Base-by-base conservation (phyloP, 2,329 filamentous ascomycete genomes). In the Huntiella omanensis region DNA sequence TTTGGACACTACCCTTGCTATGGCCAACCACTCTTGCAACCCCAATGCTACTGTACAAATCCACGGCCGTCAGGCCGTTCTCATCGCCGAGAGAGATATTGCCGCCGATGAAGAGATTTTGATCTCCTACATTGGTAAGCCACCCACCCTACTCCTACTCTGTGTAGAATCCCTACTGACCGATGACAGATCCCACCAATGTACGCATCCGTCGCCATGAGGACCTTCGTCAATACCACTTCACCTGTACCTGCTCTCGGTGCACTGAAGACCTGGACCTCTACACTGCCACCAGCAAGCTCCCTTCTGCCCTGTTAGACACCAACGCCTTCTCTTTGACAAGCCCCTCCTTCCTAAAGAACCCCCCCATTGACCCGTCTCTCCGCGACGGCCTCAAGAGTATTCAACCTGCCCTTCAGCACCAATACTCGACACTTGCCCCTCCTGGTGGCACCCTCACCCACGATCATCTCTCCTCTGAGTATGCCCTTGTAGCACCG, bases 11-110 rank as follows among this genome's bases (percentile, higher is more conserved):
- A 64, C 57, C 3, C 60, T 76, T 37, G 69, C 73, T 49, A 74
- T 77, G 67, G 65, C 66, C 16, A 79, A 80, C 51, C 75, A 80
- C 55, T 74, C 73, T 0, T 80, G 75, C 51, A 56, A 68, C 2
- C 75, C 75, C 3, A 78, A 76, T 52, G 71, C 74, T 1, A 62
- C 67, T 41, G 69, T 79, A 12, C 64, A 68, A 38, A 77, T 77
- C 45, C 53, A 66, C 35, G 69, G 69, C 3, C 64, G 73, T 4
- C 62, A 58, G 3, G 68, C 71, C 3, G 58, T 68, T 2, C 57
- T 80, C 11, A 63, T 67, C 34, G 70, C 74, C 2, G 63, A 69
- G 46, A 56, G 54, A 16, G 56, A 61, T 3, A 74, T 80, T 37
- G 54, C 62, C 11, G 55, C 61, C 32, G 72, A 65, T 5, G 67